Evolutionary conservation across 116 monocot species (phyloP).

Genomic region (Trichopus zeylanicus): DNA sequence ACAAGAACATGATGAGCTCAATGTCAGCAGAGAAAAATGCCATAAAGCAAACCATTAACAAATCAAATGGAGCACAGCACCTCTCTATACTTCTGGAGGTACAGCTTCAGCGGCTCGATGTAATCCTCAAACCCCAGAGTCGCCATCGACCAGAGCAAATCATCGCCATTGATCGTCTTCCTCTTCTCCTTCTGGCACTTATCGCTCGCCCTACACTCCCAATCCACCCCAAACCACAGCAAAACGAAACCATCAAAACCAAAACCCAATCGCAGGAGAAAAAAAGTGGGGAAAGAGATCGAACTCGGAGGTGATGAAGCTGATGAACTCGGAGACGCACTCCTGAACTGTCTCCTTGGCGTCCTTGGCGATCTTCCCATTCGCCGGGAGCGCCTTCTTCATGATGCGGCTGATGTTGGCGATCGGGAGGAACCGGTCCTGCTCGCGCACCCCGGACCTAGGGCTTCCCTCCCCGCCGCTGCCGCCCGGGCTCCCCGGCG

Average conservation of each 20-base stretch:
- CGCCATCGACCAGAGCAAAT: slow-evolving; percentile 71
- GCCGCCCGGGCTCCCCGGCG: slow-evolving; percentile 23
- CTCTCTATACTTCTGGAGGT: slow-evolving; percentile 70
- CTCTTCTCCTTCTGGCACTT: slow-evolving; percentile 75
- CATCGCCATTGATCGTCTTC: slow-evolving; percentile 75
- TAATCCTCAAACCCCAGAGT: slow-evolving; percentile 77
- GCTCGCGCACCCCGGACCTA: slow-evolving; percentile 35
- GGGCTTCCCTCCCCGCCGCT: slow-evolving; percentile 37
- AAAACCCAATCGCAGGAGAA: neutral
- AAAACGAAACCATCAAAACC: neutral
- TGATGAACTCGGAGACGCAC: slow-evolving; percentile 77
- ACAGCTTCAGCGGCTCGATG: slow-evolving; percentile 62
- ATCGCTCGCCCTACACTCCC: slow-evolving; percentile 61
- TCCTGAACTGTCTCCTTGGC: slow-evolving; percentile 74
- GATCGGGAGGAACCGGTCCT: slow-evolving; percentile 59
- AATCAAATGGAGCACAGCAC: slow-evolving; percentile 13
- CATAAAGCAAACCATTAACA: neutral
- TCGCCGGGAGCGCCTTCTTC: slow-evolving; percentile 74
- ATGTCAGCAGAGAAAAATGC: neutral
- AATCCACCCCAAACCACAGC: neutral
- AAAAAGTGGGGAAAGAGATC: neutral
- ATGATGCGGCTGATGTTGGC: slow-evolving; percentile 68
- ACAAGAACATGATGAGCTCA: neutral
- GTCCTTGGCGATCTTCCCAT: slow-evolving; percentile 73
- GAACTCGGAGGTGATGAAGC: slow-evolving; percentile 75